phyloP scores from a whole-genome alignment of 805 yeast genomes.

The Kuraishia hungarica region DNA sequence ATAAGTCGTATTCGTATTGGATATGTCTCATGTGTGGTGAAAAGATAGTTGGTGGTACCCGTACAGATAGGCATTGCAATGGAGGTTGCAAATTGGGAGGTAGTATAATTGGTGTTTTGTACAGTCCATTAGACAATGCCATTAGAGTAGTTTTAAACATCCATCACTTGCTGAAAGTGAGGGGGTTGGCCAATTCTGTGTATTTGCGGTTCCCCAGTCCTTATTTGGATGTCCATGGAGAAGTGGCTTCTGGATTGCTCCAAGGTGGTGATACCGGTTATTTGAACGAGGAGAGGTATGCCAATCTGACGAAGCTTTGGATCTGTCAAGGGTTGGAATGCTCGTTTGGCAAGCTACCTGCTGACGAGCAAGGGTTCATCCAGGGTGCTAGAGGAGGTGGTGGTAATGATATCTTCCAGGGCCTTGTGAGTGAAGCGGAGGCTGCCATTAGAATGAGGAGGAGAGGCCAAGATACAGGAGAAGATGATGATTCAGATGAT shows the following conservation, averaged over 20 bases:
- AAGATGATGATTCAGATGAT: not conserved
- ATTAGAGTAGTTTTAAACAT: slow-evolving; percentile 19
- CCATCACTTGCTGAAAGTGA: slow-evolving; percentile 12
- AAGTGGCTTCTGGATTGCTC: slow-evolving; percentile 47
- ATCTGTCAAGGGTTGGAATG: slow-evolving; percentile 42
- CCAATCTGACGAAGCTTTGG: slow-evolving; percentile 52
- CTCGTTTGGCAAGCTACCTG: not conserved
- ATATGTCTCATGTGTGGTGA: slow-evolving; percentile 36
- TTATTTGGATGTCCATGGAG: slow-evolving; percentile 69
- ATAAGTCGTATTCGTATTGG: not conserved
- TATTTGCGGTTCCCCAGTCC: slow-evolving; percentile 47
- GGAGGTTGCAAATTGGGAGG: slow-evolving; percentile 21
- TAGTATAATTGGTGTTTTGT: slow-evolving; percentile 8
- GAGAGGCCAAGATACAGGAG: not conserved
- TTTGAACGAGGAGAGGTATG: slow-evolving; percentile 44
- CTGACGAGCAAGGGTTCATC: not conserved
- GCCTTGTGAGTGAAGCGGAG: not conserved
- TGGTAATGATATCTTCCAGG: not conserved
- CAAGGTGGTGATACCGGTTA: slow-evolving; percentile 48
- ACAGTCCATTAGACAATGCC: slow-evolving; percentile 13
- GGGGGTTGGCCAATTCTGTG: slow-evolving; percentile 18
- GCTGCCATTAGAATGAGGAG: not conserved
- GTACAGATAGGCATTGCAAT: slow-evolving; percentile 16
- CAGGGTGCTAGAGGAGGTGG: not conserved
- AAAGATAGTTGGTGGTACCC: slow-evolving; percentile 20